phyloP scores from a whole-genome alignment of 202 grass and related monocot species.

The Elaeis oleifera region DNA sequence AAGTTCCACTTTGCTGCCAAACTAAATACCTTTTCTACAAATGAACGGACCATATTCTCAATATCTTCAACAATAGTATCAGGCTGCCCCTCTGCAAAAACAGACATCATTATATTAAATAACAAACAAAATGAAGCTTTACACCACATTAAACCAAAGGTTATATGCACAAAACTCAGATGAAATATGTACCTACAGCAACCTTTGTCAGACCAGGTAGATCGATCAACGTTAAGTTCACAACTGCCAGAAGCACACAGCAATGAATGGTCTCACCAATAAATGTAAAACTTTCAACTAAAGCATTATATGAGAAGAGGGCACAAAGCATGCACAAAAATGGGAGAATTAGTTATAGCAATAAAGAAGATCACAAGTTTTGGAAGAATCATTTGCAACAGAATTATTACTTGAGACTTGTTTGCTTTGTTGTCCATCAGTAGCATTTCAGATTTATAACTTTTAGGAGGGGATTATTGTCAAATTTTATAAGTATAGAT shows the following conservation, averaged over 20 bases:
- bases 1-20: neutral
- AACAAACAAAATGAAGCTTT: neutral
- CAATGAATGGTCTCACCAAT: neutral
- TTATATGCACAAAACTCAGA: neutral
- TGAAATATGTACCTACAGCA: conserved; percentile 54
- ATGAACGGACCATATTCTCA: conserved; percentile 65
- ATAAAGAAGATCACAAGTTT: too few relatives aligned
- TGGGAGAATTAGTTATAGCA: too few relatives aligned
- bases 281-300: neutral
- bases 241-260: conserved; percentile 32
- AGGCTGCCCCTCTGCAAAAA: conserved; percentile 58
- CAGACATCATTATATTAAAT: conserved; percentile 5
- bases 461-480: too few relatives aligned
- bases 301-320: neutral
- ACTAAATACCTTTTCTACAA: conserved; percentile 52
- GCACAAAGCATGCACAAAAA: neutral
- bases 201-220: conserved; percentile 73
- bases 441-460: too few relatives aligned
- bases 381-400: too few relatives aligned
- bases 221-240: conserved; percentile 82
- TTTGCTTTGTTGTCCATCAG: too few relatives aligned
- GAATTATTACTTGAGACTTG: too few relatives aligned
- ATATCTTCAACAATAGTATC: conserved; percentile 79
- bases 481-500: too few relatives aligned
- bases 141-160: conserved; percentile 9